Conservation (phyloP, 1,139 yeast species). For the Suhomyces coccinellae region DNA sequence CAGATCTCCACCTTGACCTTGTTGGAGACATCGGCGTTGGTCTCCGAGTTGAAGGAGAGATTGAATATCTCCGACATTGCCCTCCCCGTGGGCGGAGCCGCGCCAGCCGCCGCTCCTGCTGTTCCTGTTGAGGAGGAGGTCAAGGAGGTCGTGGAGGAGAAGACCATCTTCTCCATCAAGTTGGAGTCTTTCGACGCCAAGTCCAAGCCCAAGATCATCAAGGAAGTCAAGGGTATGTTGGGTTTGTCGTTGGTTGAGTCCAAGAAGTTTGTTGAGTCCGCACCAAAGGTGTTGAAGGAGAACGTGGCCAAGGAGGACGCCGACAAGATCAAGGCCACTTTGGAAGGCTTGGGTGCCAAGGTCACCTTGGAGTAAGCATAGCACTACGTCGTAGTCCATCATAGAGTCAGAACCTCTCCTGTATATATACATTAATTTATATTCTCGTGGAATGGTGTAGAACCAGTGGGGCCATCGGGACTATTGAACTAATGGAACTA, state of each 20-base stretch:
- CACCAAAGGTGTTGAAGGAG: conserved; percentile 90
- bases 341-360: conserved; percentile 96
- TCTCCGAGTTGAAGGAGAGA: conserved; percentile 78
- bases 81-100: conserved; percentile 70
- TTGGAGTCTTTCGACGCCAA: conserved; percentile 93
- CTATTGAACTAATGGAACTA: too few species aligned
- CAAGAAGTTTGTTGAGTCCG: conserved; percentile 95
- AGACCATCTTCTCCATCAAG: conserved; percentile 89
- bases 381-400: conserved; percentile 2
- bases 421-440: conserved; percentile 19
- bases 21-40: conserved; percentile 84
- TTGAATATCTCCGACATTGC: conserved; percentile 93
- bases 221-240: conserved; percentile 89
- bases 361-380: conserved; percentile 69
- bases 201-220: conserved; percentile 95
- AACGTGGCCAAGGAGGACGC: conserved; percentile 88
- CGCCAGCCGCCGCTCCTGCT: conserved; percentile 68
- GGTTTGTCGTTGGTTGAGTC: conserved; percentile 95
- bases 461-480: too few species aligned
- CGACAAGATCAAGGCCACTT: conserved; percentile 85
- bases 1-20: conserved; percentile 86
- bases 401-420: conserved; percentile 11
- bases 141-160: conserved; percentile 82
- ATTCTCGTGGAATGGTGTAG: conserved; percentile 1
- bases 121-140: conserved; percentile 77